A percentile compares a stretch with the other conserved stretches of the same genome.
Evolutionary conservation across 176 grass and related monocot genomes (phyloP).

Genomic region (Ananas comosus): DNA sequence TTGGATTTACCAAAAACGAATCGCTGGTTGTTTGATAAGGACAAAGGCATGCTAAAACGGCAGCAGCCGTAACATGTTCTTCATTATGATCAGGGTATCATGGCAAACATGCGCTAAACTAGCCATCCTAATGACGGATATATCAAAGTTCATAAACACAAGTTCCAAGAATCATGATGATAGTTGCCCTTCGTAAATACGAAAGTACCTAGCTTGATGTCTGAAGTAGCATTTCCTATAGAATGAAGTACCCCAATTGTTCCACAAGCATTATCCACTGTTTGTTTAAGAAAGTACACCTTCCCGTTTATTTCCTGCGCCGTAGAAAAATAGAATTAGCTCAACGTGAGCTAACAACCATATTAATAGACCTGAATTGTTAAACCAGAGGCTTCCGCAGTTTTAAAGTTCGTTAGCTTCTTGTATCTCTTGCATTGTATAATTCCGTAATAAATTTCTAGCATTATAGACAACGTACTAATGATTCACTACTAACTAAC

Average conservation of each 20-base stretch:
- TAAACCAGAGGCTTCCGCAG: no score
- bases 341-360: not conserved
- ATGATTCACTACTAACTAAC: no score
- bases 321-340: not conserved
- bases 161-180: not conserved
- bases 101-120: not conserved
- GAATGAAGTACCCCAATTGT: slow-evolving; percentile 96
- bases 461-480: no score
- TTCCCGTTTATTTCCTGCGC: slow-evolving; percentile 54
- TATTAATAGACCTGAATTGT: not conserved
- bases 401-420: no score
- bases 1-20: not conserved
- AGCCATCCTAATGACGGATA: slow-evolving; percentile 3
- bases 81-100: no score
- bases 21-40: not conserved
- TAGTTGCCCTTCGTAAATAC: not conserved
- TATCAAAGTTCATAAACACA: not conserved
- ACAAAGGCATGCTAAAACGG: not conserved
- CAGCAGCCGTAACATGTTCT: not conserved
- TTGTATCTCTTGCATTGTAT: no score
- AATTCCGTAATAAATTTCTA: no score
- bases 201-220: slow-evolving; percentile 59
- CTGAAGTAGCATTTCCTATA: slow-evolving; percentile 56
- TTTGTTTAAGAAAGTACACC: slow-evolving; percentile 87
- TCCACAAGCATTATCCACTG: slow-evolving; percentile 79